These are phyloP conservation scores for Calendula officinalis DNA, from an alignment of 129 eudicot genomes.

Conservation along the genomic window DNA sequence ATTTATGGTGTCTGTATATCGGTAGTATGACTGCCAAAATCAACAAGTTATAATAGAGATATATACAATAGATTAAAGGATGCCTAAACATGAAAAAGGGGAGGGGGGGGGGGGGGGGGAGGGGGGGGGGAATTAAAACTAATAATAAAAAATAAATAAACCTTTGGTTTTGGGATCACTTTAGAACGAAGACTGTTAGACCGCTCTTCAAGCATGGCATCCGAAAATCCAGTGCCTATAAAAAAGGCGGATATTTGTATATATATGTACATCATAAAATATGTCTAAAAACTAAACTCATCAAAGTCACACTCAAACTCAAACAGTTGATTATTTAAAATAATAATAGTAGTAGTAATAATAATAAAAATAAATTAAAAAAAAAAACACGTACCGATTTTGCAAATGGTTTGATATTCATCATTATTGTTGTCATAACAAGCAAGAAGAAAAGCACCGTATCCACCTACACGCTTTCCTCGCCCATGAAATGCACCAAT, in stretches of 20 bases:
- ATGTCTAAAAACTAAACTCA: not conserved
- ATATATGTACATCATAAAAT: not conserved
- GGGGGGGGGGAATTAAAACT: not conserved
- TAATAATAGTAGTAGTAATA: not conserved
- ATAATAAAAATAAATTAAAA: not conserved
- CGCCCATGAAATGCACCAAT: constrained; percentile 93
- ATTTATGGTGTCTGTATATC: constrained; percentile 56
- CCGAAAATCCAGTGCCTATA: constrained; percentile 94
- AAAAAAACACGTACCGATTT: constrained; percentile 55
- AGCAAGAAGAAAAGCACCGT: constrained; percentile 95
- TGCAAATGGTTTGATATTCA: constrained; percentile 91
- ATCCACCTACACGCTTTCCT: constrained; percentile 90
- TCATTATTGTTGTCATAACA: constrained; percentile 82
- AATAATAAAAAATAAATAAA: constrained; percentile 11
- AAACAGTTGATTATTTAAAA: not conserved
- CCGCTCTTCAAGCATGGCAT: constrained; percentile 74
- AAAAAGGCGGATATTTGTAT: constrained; percentile 8
- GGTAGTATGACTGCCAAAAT: constrained; percentile 70
- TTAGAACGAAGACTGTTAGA: constrained; percentile 85
- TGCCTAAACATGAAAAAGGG: not conserved
- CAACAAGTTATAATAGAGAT: constrained; percentile 17
- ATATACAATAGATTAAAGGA: not conserved
- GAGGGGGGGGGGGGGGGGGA: no score
- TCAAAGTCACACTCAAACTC: not conserved
- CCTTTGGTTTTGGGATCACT: constrained; percentile 90